phyloP scores from a whole-genome alignment of 2,329 filamentous ascomycete genomes.

The Fusarium subtropicale region DNA sequence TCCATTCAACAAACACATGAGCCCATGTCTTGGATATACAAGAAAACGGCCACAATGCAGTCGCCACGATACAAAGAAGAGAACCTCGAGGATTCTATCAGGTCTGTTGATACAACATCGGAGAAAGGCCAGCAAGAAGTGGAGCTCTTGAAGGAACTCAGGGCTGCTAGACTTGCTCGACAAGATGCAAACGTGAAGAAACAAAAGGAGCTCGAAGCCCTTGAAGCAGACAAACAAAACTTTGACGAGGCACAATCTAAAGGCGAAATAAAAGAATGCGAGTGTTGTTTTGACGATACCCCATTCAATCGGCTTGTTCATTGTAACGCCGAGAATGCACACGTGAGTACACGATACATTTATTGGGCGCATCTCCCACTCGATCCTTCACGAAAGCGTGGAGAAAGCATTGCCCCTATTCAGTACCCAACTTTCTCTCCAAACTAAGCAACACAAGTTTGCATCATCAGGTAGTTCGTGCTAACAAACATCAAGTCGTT shows the following conservation, averaged over 20 bases:
- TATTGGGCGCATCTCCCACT: neutral
- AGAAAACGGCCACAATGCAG: slow-evolving; percentile 17
- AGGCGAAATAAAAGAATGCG: slow-evolving; percentile 73
- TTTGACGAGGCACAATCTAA: slow-evolving; percentile 55
- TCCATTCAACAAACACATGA: neutral
- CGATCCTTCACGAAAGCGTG: neutral
- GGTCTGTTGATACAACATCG: neutral
- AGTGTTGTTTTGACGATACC: slow-evolving; percentile 77
- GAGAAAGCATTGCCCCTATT: neutral
- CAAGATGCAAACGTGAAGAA: neutral
- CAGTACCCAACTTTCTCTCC: too few species aligned
- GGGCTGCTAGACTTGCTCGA: slow-evolving; percentile 27
- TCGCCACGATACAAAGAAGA: slow-evolving; percentile 9
- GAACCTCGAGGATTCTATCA: slow-evolving; percentile 13
- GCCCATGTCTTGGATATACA: slow-evolving; percentile 14
- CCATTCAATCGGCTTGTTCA: slow-evolving; percentile 75
- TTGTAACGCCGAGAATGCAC: slow-evolving; percentile 69
- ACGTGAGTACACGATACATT: slow-evolving; percentile 55
- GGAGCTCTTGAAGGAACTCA: slow-evolving; percentile 40
- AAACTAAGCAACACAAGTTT: neutral
- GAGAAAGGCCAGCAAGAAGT: slow-evolving; percentile 1
- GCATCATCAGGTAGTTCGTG: neutral
- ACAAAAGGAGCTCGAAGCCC: neutral
- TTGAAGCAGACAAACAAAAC: slow-evolving; percentile 54
- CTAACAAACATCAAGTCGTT: slow-evolving; percentile 62